phyloP scores from a whole-genome alignment of 495 filamentous ascomycete genomes.

The Penicillium canescens region DNA sequence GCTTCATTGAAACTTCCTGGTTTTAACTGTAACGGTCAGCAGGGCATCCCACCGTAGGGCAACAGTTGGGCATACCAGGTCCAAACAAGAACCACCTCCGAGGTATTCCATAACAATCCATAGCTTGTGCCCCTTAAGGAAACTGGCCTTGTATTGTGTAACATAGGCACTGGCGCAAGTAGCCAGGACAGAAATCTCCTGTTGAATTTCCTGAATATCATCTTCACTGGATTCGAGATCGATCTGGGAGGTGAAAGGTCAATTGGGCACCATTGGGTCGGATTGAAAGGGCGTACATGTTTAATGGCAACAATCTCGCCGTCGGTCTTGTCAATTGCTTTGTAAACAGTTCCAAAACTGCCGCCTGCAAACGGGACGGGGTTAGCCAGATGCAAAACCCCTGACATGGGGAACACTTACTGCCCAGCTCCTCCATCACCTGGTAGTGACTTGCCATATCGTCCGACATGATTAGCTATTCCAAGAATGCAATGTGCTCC shows the following conservation, averaged over 20 bases:
- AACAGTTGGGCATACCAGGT: slow-evolving; percentile 60
- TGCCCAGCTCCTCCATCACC: slow-evolving; percentile 89
- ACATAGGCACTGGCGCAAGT: slow-evolving; percentile 92
- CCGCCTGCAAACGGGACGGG: slow-evolving; percentile 58
- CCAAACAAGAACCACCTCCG: slow-evolving; percentile 89
- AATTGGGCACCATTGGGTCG: slow-evolving; percentile 20
- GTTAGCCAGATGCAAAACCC: slow-evolving; percentile 3
- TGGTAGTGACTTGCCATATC: slow-evolving; percentile 81
- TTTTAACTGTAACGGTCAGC: slow-evolving; percentile 66
- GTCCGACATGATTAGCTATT: slow-evolving; percentile 42
- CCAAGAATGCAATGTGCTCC: slow-evolving; percentile 16
- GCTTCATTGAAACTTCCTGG: slow-evolving; percentile 86
- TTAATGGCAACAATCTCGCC: slow-evolving; percentile 92
- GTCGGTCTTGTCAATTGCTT: slow-evolving; percentile 81
- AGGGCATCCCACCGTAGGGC: background rate
- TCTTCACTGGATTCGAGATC: slow-evolving; percentile 98
- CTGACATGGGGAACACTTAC: slow-evolving; percentile 53
- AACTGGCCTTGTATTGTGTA: slow-evolving; percentile 95
- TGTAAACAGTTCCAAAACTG: slow-evolving; percentile 96
- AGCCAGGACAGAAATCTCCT: slow-evolving; percentile 93
- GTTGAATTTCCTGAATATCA: slow-evolving; percentile 96
- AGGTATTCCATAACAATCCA: slow-evolving; percentile 99
- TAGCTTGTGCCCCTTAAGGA: slow-evolving; percentile 88
- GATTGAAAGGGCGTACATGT: slow-evolving; percentile 58
- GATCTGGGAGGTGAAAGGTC: slow-evolving; percentile 61